Evolutionary conservation across 805 yeast species (phyloP), one percentile per base, ranked within the genome.

Genomic region (Nakazawaea anatomiae): DNA sequence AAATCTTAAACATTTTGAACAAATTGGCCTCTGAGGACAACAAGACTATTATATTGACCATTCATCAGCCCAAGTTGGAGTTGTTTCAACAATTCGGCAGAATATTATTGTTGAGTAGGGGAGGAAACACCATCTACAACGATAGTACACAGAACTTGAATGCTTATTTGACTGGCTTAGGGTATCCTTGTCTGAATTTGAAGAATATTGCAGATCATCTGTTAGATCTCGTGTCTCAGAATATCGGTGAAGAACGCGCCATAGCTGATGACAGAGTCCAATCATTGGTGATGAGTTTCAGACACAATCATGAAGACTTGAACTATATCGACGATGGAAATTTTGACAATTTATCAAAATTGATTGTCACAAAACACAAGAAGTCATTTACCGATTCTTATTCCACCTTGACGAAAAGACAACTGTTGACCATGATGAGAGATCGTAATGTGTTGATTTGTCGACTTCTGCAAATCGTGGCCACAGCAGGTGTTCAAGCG

Each of bases 61-160:
- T 89, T 47, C 96, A 89, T 64, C 96, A 89, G 60, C 96, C 96
- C 1, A 78, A 88, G 55, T 76, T 78, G 36, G 86, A 80, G 50
- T 67, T 87, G 56, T 82, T 86, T 59, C 64, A 72, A 14, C 69
- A 69, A 51, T 87, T 89, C 69, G 92, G 89, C 5, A 77, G 85
- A 12, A 73, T 89, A n/a, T 66, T 88, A 38, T 66, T 89, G 40
- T 69, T 89, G 28, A 87, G 90, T 0, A 83, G 82, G 62, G 88
- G 91, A 41, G 91, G 92, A 6, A 61, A 66, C 35, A 89, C 82
- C 18, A 82, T 85, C 4, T 89, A 78, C 61, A 80, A 85, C 63
- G 94, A 94, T 0, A 75, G 83, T 4, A 47, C 52, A 0, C 66
- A 64, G 4, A 46, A 49, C 40, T 65, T 87, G 65, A 64, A 72